These are phyloP conservation scores for Aspergillus persii DNA, from an alignment of 2,329 filamentous ascomycete genomes.

Conservation along the genomic window DNA sequence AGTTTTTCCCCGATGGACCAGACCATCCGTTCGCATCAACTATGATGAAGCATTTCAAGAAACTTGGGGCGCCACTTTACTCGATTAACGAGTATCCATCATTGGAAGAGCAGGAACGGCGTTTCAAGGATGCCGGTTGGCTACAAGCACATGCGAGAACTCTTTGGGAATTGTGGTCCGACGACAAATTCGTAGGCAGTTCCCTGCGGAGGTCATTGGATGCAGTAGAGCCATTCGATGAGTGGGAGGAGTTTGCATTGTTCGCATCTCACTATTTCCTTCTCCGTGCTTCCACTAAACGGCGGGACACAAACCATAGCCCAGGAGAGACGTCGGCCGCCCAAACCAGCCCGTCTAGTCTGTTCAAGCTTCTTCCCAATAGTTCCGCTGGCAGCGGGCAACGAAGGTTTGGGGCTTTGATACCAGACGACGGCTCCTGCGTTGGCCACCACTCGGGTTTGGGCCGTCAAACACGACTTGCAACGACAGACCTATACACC, in stretches of 20 bases:
- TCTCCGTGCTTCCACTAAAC: conserved; percentile 58
- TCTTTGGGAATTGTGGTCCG: conserved; percentile 81
- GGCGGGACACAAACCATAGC: neutral
- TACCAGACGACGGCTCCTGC: conserved; percentile 37
- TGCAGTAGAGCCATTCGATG: conserved; percentile 78
- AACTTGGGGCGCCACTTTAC: conserved; percentile 74
- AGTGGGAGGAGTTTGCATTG: conserved; percentile 91
- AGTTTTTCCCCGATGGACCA: conserved; percentile 74
- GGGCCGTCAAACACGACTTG: conserved; percentile 48
- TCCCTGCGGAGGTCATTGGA: conserved; percentile 64
- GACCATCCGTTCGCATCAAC: conserved; percentile 80
- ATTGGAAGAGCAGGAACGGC: conserved; percentile 61
- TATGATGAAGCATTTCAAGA: conserved; percentile 81
- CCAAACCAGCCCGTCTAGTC: conserved; percentile 7
- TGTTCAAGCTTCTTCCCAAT: conserved; percentile 21
- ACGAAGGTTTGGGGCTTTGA: conserved; percentile 61
- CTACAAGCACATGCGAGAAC: conserved; percentile 59
- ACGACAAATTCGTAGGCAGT: conserved; percentile 61
- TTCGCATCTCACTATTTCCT: conserved; percentile 85
- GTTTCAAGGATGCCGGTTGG: conserved; percentile 73
- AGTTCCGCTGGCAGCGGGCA: conserved; percentile 42
- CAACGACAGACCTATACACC: conserved; percentile 48
- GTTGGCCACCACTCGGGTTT: conserved; percentile 44
- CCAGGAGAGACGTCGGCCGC: neutral
- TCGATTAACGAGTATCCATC: conserved; percentile 70